A percentile compares a stretch with the other conserved stretches of the same genome.
These are phyloP conservation scores for Ophiosphaerella narmari DNA, from an alignment of 2,329 filamentous ascomycete species.

Conservation along the genomic window DNA sequence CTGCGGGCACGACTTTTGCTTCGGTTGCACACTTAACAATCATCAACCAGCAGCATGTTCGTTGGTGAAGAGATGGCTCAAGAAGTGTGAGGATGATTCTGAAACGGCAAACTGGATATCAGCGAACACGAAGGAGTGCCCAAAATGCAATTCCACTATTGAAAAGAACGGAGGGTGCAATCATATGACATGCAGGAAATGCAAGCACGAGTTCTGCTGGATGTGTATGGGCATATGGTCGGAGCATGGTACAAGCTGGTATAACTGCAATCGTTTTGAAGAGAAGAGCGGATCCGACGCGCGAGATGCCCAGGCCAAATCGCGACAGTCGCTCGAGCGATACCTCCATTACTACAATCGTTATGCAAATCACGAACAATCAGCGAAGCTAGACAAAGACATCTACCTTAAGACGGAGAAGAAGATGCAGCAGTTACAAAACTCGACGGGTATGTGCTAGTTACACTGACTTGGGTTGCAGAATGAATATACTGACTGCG, in stretches of 20 bases:
- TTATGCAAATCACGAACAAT: constrained; percentile 98
- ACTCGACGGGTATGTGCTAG: constrained; percentile 73
- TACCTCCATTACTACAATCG: constrained; percentile 99
- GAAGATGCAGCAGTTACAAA: constrained; percentile 97
- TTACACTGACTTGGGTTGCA: background rate
- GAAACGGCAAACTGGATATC: constrained; percentile 99
- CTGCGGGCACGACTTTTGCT: constrained; percentile 90
- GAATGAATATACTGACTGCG: background rate
- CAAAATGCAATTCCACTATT: constrained; percentile 93
- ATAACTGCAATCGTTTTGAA: constrained; percentile 97
- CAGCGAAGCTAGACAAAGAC: constrained; percentile 93
- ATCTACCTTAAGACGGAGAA: constrained; percentile 95
- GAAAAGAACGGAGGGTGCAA: constrained; percentile 99
- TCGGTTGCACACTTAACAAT: constrained; percentile 86
- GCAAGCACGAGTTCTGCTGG: constrained; percentile 97
- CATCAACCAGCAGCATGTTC: constrained; percentile 92
- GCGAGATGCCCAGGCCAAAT: constrained; percentile 88
- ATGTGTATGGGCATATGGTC: constrained; percentile 99
- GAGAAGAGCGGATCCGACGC: constrained; percentile 93
- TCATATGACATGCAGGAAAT: constrained; percentile 97
- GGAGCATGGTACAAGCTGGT: constrained; percentile 98
- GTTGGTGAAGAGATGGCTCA: constrained; percentile 92
- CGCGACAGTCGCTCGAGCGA: constrained; percentile 87
- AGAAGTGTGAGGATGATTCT: constrained; percentile 97
- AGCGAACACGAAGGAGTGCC: constrained; percentile 97